phyloP scores from a whole-genome alignment of 305 asterid genomes.

The Fraxinus velutina region DNA sequence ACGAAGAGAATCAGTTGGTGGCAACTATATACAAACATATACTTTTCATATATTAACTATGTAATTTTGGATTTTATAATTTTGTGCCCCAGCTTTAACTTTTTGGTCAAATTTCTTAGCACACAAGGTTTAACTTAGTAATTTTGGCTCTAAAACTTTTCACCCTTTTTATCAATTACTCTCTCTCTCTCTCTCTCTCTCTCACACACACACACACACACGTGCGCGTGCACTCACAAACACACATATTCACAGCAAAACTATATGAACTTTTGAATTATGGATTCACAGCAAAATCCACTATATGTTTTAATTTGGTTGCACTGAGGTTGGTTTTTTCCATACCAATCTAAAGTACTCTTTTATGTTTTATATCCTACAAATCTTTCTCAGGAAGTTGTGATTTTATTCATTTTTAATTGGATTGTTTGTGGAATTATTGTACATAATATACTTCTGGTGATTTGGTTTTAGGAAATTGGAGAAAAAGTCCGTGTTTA shows the following conservation, averaged over 20 bases:
- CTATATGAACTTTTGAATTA: background rate
- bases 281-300: background rate
- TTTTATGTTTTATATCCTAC: background rate
- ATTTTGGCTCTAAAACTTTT: background rate
- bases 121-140: background rate
- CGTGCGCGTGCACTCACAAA: background rate
- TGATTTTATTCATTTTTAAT: background rate
- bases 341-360: background rate
- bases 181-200: background rate
- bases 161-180: background rate
- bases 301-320: background rate
- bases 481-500: background rate
- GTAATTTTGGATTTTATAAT: background rate
- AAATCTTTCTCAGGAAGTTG: background rate
- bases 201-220: background rate
- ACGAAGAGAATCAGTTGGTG: slow-evolving; percentile 19
- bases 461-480: background rate
- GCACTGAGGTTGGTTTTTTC: background rate
- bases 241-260: background rate
- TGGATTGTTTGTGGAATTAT: background rate
- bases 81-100: background rate
- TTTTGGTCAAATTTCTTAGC: background rate
- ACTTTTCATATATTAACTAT: background rate
- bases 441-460: background rate
- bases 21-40: slow-evolving; percentile 14